A percentile compares a stretch with the other conserved stretches of the same genome.
These are phyloP conservation scores for Starmera pachycereana DNA, from an alignment of 805 yeast genomes.

Conservation along the genomic window DNA sequence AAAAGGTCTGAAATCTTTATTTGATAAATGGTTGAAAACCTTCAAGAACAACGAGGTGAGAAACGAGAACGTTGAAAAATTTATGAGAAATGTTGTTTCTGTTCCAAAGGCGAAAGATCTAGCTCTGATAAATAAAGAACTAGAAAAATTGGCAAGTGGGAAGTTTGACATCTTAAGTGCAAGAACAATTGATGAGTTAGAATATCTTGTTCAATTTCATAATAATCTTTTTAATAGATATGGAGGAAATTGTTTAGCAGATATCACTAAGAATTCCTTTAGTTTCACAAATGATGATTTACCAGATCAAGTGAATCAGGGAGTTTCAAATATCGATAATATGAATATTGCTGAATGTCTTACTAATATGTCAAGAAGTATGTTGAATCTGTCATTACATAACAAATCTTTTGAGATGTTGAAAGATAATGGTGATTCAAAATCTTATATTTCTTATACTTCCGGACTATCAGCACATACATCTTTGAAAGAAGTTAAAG, in stretches of 20 bases:
- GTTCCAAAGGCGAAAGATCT: constrained; percentile 11
- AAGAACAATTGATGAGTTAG: constrained; percentile 60
- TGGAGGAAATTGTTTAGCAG: constrained; percentile 4
- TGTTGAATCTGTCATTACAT: constrained; percentile 8
- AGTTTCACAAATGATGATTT: constrained; percentile 11
- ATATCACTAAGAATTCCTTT: constrained; percentile 6
- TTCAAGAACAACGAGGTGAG: constrained; percentile 9
- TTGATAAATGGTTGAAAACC: constrained; percentile 15
- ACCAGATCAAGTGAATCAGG: background rate
- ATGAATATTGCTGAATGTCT: constrained; percentile 19
- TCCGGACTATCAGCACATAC: constrained; percentile 26
- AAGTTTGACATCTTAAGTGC: constrained; percentile 61
- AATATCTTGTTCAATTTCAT: constrained; percentile 39
- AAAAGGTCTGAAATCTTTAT: constrained; percentile 12
- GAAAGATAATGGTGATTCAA: constrained; percentile 8
- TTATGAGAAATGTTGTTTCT: constrained; percentile 18
- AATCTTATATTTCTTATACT: constrained; percentile 51
- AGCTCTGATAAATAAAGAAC: constrained; percentile 12
- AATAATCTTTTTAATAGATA: constrained; percentile 23
- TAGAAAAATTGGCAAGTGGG: constrained; percentile 25
- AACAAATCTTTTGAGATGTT: background rate
- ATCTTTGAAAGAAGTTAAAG: background rate
- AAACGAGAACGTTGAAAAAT: constrained; percentile 11
- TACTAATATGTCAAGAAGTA: constrained; percentile 16
- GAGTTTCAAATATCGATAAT: constrained; percentile 16